Evolutionary conservation across 441 rosid species (phyloP).

Genomic region (Pelargonium cotyledonis): DNA sequence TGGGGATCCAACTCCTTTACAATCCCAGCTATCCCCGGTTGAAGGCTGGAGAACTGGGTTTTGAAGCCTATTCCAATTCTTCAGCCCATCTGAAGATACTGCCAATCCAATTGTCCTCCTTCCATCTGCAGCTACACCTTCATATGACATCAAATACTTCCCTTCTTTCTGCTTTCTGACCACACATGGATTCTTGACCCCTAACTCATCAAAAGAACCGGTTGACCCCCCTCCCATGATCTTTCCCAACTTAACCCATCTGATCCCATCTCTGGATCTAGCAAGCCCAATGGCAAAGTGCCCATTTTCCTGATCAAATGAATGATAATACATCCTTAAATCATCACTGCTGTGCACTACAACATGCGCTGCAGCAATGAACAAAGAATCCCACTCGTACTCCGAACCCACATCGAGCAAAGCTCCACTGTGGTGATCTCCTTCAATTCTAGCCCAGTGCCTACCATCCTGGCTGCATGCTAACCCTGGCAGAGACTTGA

Average conservation of each 20-base stretch:
- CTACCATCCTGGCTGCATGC: conserved; percentile 83
- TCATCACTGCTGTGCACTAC: conserved; percentile 61
- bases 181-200: conserved; percentile 48
- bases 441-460: conserved; percentile 88
- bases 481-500: conserved; percentile 60
- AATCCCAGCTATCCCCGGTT: conserved; percentile 34
- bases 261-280: conserved; percentile 76
- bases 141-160: conserved; percentile 62
- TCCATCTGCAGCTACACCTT: conserved; percentile 46
- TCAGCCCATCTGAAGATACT: conserved; percentile 48
- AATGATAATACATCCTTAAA: conserved; percentile 75
- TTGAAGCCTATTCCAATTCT: conserved; percentile 44
- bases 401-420: conserved; percentile 66
- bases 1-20: conserved; percentile 32
- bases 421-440: conserved; percentile 77
- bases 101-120: conserved; percentile 55
- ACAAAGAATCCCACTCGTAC: conserved; percentile 70
- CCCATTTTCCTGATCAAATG: conserved; percentile 42
- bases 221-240: conserved; percentile 49
- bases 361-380: conserved; percentile 53
- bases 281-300: conserved; percentile 53
- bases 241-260: conserved; percentile 73
- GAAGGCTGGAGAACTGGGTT: conserved; percentile 33
- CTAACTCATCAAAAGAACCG: conserved; percentile 52
- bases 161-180: conserved; percentile 52